Evolutionary conservation across 1,284 basidiomycete genomes (phyloP), one percentile per base, ranked within the genome.

Genomic region (Schizopora paradoxa): DNA sequence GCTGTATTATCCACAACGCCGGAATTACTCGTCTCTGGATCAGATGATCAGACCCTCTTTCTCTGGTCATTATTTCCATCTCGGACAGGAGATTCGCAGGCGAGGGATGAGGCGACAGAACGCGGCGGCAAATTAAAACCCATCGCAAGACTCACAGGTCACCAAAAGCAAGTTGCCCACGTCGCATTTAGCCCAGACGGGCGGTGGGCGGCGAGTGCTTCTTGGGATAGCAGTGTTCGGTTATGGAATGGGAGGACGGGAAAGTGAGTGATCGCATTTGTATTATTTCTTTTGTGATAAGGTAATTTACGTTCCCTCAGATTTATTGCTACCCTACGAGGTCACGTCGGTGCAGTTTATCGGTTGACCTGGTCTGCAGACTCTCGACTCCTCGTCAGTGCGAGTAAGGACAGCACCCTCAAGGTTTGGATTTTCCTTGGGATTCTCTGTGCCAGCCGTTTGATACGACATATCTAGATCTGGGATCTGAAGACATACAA

Each of bases 401-500:
- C 94, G 2, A 92, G 88, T 62, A 98, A 97, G 62, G 95, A 98
- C 64, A 88, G 86, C 43, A 99, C 95, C 1, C 68, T 99, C 47
- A 99, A 98, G 74, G 91, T 90, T 38, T 38, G 78, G 59, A 44
- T 11, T 36, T 7, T 13, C 5, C n/a, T 34, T 5, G 19, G 14
- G 13, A 33, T n/a, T 25, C 11, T n/a, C 26, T 21, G 23, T 7
- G 18, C 22, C 19, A n/a, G 13, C 56, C 34, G 42, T 35, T 18
- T 31, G 13, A 26, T 37, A 10, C 13, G 33, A 33, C 23, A 19
- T 6, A 2, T 10, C 11, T 50, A 92, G 91, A 82, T 96, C 23
- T 96, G 93, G 93, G 89, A 95, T 63, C 71, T 96, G 49, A 92
- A 91, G 63, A 94, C 91, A 13, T 91, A 90, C 66, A 96, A 96